These are phyloP conservation scores for Cryptococcus sp. DNA, from an alignment of 1,284 basidiomycete species.

Conservation along the genomic window DNA sequence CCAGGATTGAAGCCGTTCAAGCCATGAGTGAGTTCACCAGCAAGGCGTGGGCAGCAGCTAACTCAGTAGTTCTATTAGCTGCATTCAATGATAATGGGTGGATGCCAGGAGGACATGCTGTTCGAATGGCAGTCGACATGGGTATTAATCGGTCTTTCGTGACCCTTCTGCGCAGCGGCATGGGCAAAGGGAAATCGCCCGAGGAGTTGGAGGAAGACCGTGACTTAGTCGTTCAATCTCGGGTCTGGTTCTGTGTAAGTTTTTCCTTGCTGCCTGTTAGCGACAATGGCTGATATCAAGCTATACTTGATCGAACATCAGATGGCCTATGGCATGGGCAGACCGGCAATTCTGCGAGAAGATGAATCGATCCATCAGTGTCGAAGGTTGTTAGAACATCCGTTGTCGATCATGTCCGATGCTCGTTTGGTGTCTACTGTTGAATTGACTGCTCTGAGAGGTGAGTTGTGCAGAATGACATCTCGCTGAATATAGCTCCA, in stretches of 20 bases:
- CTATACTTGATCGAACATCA: slow-evolving; percentile 89
- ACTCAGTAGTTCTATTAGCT: slow-evolving; percentile 66
- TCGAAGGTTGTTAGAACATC: slow-evolving; percentile 75
- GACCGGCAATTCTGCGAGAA: slow-evolving; percentile 83
- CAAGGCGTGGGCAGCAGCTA: slow-evolving; percentile 5
- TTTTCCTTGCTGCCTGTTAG: not conserved
- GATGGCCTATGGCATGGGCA: slow-evolving; percentile 85
- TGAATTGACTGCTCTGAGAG: slow-evolving; percentile 43
- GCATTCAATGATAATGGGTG: slow-evolving; percentile 90
- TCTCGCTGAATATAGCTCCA: slow-evolving; percentile 24
- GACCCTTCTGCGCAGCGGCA: slow-evolving; percentile 67
- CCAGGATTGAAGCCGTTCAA: slow-evolving; percentile 76
- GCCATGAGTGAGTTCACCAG: slow-evolving; percentile 68
- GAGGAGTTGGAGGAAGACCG: slow-evolving; percentile 62
- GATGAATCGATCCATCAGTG: slow-evolving; percentile 83
- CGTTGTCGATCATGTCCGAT: slow-evolving; percentile 82
- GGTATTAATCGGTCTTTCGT: slow-evolving; percentile 88
- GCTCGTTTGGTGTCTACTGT: slow-evolving; percentile 88
- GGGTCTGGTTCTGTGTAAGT: slow-evolving; percentile 73
- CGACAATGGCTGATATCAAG: slow-evolving; percentile 7
- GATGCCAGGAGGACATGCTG: slow-evolving; percentile 78
- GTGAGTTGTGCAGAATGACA: slow-evolving; percentile 15
- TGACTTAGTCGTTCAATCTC: slow-evolving; percentile 69
- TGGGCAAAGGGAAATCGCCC: slow-evolving; percentile 58
- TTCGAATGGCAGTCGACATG: slow-evolving; percentile 87